These are phyloP conservation scores for Penicillium hesseltinei DNA, from an alignment of 2,329 filamentous ascomycete genomes.

Conservation along the genomic window DNA sequence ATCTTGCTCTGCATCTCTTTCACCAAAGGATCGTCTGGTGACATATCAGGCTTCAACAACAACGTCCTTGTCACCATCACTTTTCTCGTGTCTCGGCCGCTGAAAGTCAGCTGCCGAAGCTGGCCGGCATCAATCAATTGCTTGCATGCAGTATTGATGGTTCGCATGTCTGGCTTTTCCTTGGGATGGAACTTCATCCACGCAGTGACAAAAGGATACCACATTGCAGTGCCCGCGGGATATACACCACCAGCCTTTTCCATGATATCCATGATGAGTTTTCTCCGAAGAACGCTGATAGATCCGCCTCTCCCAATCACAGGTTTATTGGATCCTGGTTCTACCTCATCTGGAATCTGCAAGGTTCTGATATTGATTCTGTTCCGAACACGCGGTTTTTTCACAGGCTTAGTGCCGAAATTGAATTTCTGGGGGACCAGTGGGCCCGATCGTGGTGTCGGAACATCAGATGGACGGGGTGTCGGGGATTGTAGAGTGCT, in stretches of 20 bases:
- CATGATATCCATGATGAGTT: conserved; percentile 56
- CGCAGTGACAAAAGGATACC: conserved; percentile 52
- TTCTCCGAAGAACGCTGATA: conserved; percentile 46
- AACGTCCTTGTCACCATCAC: conserved; percentile 52
- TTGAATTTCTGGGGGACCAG: not conserved
- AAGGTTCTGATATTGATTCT: not conserved
- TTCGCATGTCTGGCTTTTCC: conserved; percentile 52
- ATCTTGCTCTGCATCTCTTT: conserved; percentile 52
- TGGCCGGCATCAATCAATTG: conserved; percentile 51
- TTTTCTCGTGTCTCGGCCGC: conserved; percentile 49
- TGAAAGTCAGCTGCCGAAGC: conserved; percentile 54
- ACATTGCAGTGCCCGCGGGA: conserved; percentile 55
- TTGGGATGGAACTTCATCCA: conserved; percentile 51
- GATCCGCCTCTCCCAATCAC: conserved; percentile 41
- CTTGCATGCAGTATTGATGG: conserved; percentile 52
- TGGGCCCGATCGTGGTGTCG: not conserved
- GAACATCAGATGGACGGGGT: not conserved
- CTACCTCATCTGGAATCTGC: not conserved
- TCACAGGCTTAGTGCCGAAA: not conserved
- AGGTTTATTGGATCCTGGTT: not conserved
- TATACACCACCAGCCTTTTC: conserved; percentile 55
- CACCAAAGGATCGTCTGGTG: conserved; percentile 47
- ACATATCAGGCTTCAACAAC: conserved; percentile 48
- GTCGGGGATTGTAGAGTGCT: not conserved
- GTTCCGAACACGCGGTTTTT: not conserved